Base-by-base conservation (phyloP, 108 stramenopile species). In the Nannochloropsis gaditana region DNA sequence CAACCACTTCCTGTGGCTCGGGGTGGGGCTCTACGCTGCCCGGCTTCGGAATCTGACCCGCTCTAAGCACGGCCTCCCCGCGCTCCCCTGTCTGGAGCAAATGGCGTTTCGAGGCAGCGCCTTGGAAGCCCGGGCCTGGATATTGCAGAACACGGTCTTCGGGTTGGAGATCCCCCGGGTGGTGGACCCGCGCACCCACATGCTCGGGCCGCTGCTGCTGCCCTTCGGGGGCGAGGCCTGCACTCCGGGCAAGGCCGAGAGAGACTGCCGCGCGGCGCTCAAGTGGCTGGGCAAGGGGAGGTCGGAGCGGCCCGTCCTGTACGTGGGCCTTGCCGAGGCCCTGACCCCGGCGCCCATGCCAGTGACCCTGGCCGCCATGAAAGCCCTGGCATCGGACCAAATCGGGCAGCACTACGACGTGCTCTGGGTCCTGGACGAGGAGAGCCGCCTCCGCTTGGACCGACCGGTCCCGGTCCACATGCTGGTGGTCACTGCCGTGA, bases 401-500 rank as follows among this genome's bases (percentile, higher is more conserved):
- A 6, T 73, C 4, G 59, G 59, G 8, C 19, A n/a, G 6, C 59
- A 73, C n/a, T 73, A n/a, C n/a, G 59, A 73, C n/a, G 59, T 73
- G 59, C n/a, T 73, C 19, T 73, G 59, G 59, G 59, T 73, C 19
- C n/a, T 73, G 59, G 59, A 73, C n/a, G 59, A 73, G n/a, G 59
- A n/a, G 59, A 73, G 59, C n/a, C 15, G n/a, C 19, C 19, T 73
- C 19, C 15, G 59, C 15, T 73, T 73, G 59, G 59, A 73, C 6
- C 15, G 59, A n/a, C 59, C 59, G 19, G 59, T 73, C n/a, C 59
- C 59, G 6, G 19, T n/a, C 19, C 59, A 73, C 59, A 73, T 73
- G 59, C 59, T 73, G 59, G 59, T 73, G 59, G 59, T 73, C 19
- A n/a, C 59, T 15, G 59, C 59, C 15, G 59, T 6, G 3, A 73